phyloP scores from a whole-genome alignment of 2,329 filamentous ascomycete species.

The Neopestalotiopsis clavispora region DNA sequence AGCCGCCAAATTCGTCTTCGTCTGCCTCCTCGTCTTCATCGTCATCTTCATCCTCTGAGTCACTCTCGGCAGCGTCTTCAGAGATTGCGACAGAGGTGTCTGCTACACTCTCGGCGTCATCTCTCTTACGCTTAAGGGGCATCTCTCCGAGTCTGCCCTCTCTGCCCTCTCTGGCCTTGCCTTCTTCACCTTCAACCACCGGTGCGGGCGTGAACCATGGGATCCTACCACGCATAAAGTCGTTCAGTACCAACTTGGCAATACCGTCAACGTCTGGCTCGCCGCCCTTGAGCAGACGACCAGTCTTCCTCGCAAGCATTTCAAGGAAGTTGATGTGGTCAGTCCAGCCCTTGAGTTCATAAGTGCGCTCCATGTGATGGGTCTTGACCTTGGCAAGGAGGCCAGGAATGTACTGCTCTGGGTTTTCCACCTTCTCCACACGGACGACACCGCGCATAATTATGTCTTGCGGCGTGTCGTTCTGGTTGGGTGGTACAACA shows the following conservation, averaged over 20 bases:
- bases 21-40: slow-evolving; percentile 38
- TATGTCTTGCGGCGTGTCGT: slow-evolving; percentile 85
- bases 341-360: slow-evolving; percentile 81
- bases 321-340: slow-evolving; percentile 85
- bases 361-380: slow-evolving; percentile 90
- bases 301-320: slow-evolving; percentile 83
- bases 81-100: slow-evolving; percentile 38
- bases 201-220: slow-evolving; percentile 94
- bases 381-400: slow-evolving; percentile 81
- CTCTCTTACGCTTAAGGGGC: slow-evolving; percentile 76
- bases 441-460: slow-evolving; percentile 89
- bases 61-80: slow-evolving; percentile 36
- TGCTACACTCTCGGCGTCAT: slow-evolving; percentile 53
- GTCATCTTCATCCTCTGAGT: slow-evolving; percentile 30
- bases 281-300: slow-evolving; percentile 86
- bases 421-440: slow-evolving; percentile 95
- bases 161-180: slow-evolving; percentile 67
- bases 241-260: slow-evolving; percentile 95
- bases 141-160: slow-evolving; percentile 86
- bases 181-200: slow-evolving; percentile 55
- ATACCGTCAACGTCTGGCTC: slow-evolving; percentile 94
- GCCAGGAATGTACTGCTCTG: slow-evolving; percentile 91
- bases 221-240: slow-evolving; percentile 93
- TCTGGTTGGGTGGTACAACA: slow-evolving; percentile 87
- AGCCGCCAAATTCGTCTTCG: slow-evolving; percentile 52